Percentiles rank a stretch among this genome's conserved stretches.
Conservation (phyloP, 108 stramenopile species). For the Skeletonema menzelii region DNA sequence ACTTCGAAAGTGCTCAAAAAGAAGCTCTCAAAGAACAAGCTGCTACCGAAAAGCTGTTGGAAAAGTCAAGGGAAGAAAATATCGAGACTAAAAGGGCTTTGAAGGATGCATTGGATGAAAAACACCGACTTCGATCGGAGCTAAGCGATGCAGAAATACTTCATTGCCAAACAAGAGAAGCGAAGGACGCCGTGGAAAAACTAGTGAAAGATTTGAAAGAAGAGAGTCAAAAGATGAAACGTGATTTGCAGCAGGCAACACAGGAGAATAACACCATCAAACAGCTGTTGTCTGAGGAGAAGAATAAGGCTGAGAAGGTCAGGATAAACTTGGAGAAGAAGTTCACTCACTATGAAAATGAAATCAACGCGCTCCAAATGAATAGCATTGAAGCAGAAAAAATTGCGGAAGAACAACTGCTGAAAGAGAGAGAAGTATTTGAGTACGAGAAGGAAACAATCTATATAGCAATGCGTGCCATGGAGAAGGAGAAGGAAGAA, state of each 20-base stretch:
- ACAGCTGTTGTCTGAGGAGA: background rate
- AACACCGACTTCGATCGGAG: background rate
- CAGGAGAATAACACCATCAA: background rate
- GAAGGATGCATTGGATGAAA: background rate
- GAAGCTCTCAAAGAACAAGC: background rate
- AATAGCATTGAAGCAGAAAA: background rate
- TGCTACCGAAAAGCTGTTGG: background rate
- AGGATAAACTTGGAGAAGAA: background rate
- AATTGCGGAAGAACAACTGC: background rate
- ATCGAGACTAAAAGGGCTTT: background rate
- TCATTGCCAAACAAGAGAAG: background rate
- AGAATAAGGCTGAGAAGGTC: background rate
- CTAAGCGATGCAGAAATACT: background rate
- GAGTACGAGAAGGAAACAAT: background rate
- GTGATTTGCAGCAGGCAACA: background rate
- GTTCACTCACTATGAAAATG: background rate
- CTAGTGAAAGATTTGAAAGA: background rate
- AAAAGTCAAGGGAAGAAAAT: background rate
- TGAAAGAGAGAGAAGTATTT: background rate
- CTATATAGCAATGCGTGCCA: background rate
- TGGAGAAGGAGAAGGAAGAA: constrained; percentile 13
- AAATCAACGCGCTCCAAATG: background rate
- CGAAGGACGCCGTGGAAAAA: background rate
- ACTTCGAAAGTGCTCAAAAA: background rate
- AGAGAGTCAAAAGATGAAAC: background rate